Evolutionary conservation across 345 rosid species (phyloP), one percentile per base, ranked within the genome.

Genomic region (Pelargonium nanum): DNA sequence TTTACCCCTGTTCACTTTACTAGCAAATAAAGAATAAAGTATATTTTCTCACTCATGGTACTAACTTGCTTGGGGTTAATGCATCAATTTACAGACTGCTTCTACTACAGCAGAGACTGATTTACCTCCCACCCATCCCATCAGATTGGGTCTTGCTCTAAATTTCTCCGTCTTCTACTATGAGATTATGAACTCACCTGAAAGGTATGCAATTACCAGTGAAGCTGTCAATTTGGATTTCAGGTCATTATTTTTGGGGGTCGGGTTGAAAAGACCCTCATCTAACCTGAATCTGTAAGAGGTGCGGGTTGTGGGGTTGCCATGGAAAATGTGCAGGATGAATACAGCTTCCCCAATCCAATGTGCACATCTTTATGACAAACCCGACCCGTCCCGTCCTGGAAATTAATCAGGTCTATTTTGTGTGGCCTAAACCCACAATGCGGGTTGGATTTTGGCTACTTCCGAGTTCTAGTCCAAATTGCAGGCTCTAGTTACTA

Each of bases 111-210:
- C 87, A 61, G 86, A 80, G 60, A 63, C 88, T 68, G 80, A 80
- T 19, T 77, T 86, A 8, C 65, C 85, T 57, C 85, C 86, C 56
- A 81, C 88, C 51, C 86, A 85, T 72, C 92, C 92, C 56, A 78
- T 85, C 58, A 76, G 88, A 67, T 74, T 85, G 72, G 92, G 92
- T 23, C 78, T 85, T 77, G 92, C 92, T 34, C 75, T 83, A 78
- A 85, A 85, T 65, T 83, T 76, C 81, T 85, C 88, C 5, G 92
- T 85, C 24, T 85, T 85, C 73, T 83, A 85, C 73, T 85, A 85
- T 55, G 92, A 85, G 68, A 85, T 85, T 72, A 69, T 85, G 86
- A 81, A 81, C 74, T 65, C 86, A 15, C 85, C 86, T 73, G 92
- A 85, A 76, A 85, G 86, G 92, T 85, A 64, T 34, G 53, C 56